Base-by-base conservation (phyloP, 257 asterid species). In the Coffea canephora region DNA sequence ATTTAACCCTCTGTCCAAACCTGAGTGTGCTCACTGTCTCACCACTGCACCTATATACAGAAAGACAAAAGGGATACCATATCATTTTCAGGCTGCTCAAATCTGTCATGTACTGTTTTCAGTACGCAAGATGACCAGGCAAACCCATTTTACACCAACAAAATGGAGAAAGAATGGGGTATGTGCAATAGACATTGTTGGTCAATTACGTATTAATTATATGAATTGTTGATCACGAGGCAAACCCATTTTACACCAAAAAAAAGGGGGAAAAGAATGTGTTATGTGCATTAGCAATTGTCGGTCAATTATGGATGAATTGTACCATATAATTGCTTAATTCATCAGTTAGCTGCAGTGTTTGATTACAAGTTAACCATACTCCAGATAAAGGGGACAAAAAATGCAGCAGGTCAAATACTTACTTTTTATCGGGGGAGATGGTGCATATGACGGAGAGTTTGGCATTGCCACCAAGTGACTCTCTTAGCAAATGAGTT, bases 21-120 rank as follows among this genome's bases (percentile, higher is more conserved):
- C 98, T 91, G 81, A 96, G 96, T 45, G 97, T 94, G 87, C 99
- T 94, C 61, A 83, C 62, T 49, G 95, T 89, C 89, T 92, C 99
- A 65, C 88, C 84, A 45, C 70, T 74, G 65, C 79, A 87, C 91
- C 98, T 92, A 88, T 71, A 62, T 77, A 54, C 68, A 27, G 65
- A 76, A 31, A 72, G 61, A 79, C 4, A 21, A 67, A 25, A 36
- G 23, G 43, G 18, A 65, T 31, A 68, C 4, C 45, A 31, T 66
- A 25, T 52, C 41, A 77, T 2, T 67, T 59, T 36, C 69, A 31
- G 69, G 69, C 55, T 46, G 59, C 34, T 16, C 64, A 55, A 55
- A 55, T 16, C 6, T 5, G n/a, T 55, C n/a, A 18, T 55, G 16
- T 70, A 70, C 52, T 54, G 14, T 8, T 18, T 19, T 3, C 15